Evolutionary conservation across 1,284 basidiomycete genomes (phyloP), one percentile per base, ranked within the genome.

Genomic region (Ustilago crameri): DNA sequence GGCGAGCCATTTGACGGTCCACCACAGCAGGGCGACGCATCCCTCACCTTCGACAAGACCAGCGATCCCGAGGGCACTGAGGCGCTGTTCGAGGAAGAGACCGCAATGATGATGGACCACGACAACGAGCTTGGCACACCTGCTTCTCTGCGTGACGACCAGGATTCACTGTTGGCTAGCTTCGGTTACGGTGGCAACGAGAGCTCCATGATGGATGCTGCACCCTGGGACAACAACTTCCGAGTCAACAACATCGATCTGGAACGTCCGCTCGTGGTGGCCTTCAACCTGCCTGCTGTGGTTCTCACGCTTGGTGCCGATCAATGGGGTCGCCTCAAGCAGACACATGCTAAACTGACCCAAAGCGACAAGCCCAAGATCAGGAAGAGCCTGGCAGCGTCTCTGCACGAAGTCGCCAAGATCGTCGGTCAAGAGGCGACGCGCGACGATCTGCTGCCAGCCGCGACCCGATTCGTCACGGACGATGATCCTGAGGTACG

Each of bases 231-330:
- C 12, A 54, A 27, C 45, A 69, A 69, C 30, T 71, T 73, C 61
- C 57, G 53, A 18, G 51, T 49, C 51, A 69, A 46, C 61, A 60
- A 57, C 23, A 60, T 59, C 10, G 88, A 89, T 67, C 88, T 89
- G 0, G 89, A 92, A 55, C 89, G 93, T 41, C 89, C 92, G 10
- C 86, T 95, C 17, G 90, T 96, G 27, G 92, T 93, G 74, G 93
- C 93, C 9, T 98, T 95, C 86, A 98, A 97, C 84, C 91, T 93
- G 78, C 95, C 95, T 18, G 95, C 95, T 12, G 92, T 98, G 1
- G 89, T 90, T 12, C 86, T 95, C 9, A 93, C 94, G 0, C 86
- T 97, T 17, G 95, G 95, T 5, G 53, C 65, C 2, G 84, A 86
- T 5, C 88, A 91, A 43, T 98, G 95, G 95, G 78, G 83, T n/a